Percentiles rank a stretch among this genome's conserved stretches.
Conservation (phyloP, 352 stramenopile genomes). For the Phytopythium ostracodes region DNA sequence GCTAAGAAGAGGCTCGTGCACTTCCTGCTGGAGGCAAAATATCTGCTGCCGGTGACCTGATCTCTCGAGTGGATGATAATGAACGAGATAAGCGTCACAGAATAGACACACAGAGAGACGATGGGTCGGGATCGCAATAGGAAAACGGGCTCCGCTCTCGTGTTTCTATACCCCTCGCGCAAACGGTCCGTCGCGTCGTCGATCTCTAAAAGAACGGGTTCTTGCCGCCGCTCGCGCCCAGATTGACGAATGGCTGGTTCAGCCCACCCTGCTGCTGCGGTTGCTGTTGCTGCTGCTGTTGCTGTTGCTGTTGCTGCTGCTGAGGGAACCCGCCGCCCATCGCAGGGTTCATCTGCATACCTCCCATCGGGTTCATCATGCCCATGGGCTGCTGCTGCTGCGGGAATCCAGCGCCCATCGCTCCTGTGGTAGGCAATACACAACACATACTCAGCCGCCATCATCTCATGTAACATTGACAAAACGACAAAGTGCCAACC, state of each 20-base stretch:
- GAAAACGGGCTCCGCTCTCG: conserved; percentile 6
- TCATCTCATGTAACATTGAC: neutral
- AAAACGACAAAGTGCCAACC: conserved; percentile 19
- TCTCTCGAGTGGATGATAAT: no score
- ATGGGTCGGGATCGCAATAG: conserved; percentile 3
- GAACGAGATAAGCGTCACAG: no score
- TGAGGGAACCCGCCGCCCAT: conserved; percentile 10
- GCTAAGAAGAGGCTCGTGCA: conserved; percentile 26
- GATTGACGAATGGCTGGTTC: conserved; percentile 79
- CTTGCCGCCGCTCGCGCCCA: conserved; percentile 33
- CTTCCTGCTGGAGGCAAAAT: conserved; percentile 29
- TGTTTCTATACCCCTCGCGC: conserved; percentile 20
- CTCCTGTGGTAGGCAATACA: conserved; percentile 9
- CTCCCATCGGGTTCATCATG: conserved; percentile 58
- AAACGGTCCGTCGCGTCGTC: neutral
- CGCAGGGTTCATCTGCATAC: conserved; percentile 35
- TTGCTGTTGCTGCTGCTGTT: conserved; percentile 24
- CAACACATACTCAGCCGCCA: conserved; percentile 8
- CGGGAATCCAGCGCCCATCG: conserved; percentile 44
- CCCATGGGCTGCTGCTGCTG: conserved; percentile 48
- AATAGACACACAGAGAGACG: neutral
- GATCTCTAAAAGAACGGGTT: conserved; percentile 45
- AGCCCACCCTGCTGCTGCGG: conserved; percentile 44
- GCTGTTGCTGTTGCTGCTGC: conserved; percentile 7
- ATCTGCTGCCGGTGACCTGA: conserved; percentile 8